A percentile compares a stretch with the other conserved stretches of the same genome.
Conservation (phyloP, 208 protist genomes). For the Cochliopodium minus region DNA sequence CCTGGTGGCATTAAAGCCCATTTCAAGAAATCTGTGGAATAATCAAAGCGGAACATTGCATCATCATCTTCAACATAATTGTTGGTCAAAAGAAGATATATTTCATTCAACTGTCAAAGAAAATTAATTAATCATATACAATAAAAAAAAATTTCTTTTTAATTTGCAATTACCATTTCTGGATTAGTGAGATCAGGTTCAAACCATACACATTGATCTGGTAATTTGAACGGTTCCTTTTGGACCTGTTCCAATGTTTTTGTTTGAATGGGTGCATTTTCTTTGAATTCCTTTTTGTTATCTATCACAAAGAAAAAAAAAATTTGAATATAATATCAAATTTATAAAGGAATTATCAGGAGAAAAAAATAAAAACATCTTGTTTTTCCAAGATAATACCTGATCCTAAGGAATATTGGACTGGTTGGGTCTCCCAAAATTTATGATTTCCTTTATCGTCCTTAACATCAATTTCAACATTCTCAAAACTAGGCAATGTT, state of each 20-base stretch:
- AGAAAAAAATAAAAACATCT: too few relatives aligned
- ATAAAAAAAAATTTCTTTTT: constrained; percentile 6
- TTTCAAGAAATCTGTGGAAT: constrained; percentile 83
- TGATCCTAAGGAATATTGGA: too few relatives aligned
- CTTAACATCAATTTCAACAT: too few relatives aligned
- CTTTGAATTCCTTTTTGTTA: not conserved
- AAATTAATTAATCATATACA: not conserved
- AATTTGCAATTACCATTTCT: constrained; percentile 35
- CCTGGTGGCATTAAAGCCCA: constrained; percentile 90
- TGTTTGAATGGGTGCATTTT: constrained; percentile 11
- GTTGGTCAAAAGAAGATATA: constrained; percentile 81
- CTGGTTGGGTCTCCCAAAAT: too few relatives aligned
- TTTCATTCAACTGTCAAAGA: constrained; percentile 31
- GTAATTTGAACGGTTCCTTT: constrained; percentile 62
- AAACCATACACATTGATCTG: constrained; percentile 78
- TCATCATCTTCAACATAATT: constrained; percentile 98
- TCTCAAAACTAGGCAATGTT: too few relatives aligned
- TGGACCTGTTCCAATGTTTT: constrained; percentile 60
- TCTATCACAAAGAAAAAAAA: too few relatives aligned
- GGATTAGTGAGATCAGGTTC: constrained; percentile 54
- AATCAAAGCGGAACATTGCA: constrained; percentile 97
- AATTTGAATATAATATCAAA: too few relatives aligned
- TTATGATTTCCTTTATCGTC: too few relatives aligned
- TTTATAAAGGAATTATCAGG: too few relatives aligned
- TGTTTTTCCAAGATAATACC: too few relatives aligned